Evolutionary conservation across 257 asterid genomes (phyloP), one percentile per base, ranked within the genome.

Genomic region (Fraxinus anomala): DNA sequence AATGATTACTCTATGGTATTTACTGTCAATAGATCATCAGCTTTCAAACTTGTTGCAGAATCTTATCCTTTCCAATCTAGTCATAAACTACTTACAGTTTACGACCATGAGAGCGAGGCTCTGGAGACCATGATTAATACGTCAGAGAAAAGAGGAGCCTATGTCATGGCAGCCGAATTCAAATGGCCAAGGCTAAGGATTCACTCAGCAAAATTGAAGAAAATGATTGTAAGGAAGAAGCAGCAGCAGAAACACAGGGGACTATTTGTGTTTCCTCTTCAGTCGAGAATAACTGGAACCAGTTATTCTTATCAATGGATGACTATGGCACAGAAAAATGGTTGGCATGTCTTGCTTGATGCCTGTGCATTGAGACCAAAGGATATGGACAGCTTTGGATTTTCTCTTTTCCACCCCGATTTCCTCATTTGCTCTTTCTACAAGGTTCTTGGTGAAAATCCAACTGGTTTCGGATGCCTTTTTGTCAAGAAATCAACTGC

Each of bases 311-410:
- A 91, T 66, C 97, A 95, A 77, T 95, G 99, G 99, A 93, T 95
- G 99, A 86, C 81, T 21, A 13, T 82, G 82, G 99, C 98, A 0
- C 93, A 89, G 69, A 92, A 91, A 72, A 88, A 93, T 44, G 97
- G 99, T 30, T 95, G 99, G 99, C 99, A 90, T 77, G 91, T 93
- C 63, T 51, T 95, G 85, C 97, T 93, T 37, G 98, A 95, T 28
- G 97, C 97, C 16, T 93, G 97, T 72, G 92, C 97, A 12, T 77
- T 93, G 66, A 94, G 97, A 73, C 99, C 99, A 0, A 95, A 95
- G 69, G 97, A 92, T 71, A 90, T 91, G 97, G 93, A 80, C 82
- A 92, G 92, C 86, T 91, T 93, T 39, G 99, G 94, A 40, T 92
- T 95, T 0, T 91, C 98, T 19, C 91, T 95, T 11, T 81, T 91